Percentiles rank a stretch among this genome's conserved stretches.
These are phyloP conservation scores for Ceratobasidium sp. DNA, from an alignment of 1,284 basidiomycete genomes.

Conservation along the genomic window DNA sequence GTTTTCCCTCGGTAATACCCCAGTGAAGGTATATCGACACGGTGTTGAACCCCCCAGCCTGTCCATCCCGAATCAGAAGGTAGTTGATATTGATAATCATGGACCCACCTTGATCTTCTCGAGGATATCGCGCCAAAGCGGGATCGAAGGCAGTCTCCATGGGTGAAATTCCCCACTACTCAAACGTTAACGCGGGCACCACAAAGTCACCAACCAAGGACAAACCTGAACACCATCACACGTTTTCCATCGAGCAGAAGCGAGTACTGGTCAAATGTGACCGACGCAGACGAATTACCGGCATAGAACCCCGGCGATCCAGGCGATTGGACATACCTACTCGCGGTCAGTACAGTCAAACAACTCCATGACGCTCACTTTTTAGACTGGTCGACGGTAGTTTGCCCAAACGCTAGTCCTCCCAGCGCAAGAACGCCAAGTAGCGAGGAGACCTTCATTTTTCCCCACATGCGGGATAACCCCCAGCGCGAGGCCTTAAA, in stretches of 20 bases:
- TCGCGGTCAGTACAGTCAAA: neutral
- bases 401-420: neutral
- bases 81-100: neutral
- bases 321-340: conserved; percentile 36
- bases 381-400: conserved; percentile 8
- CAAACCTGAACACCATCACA: conserved; percentile 9
- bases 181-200: neutral
- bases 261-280: conserved; percentile 47
- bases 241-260: conserved; percentile 32
- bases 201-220: neutral
- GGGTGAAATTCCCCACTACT: conserved; percentile 31
- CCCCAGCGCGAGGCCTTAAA: neutral
- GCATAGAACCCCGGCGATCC: conserved; percentile 50
- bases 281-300: conserved; percentile 51
- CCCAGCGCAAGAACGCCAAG: conserved; percentile 6
- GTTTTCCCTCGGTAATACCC: conserved; percentile 34
- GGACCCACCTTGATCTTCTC: conserved; percentile 38
- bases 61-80: neutral
- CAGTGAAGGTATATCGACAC: conserved; percentile 37
- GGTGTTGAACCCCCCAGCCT: conserved; percentile 38
- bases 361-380: neutral
- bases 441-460: conserved; percentile 5
- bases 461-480: neutral
- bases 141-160: conserved; percentile 28
- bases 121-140: conserved; percentile 37